Percentiles rank a stretch among this genome's conserved stretches.
phyloP scores from a whole-genome alignment of 78 protist genomes.

The Dictyostelium capitatum region DNA sequence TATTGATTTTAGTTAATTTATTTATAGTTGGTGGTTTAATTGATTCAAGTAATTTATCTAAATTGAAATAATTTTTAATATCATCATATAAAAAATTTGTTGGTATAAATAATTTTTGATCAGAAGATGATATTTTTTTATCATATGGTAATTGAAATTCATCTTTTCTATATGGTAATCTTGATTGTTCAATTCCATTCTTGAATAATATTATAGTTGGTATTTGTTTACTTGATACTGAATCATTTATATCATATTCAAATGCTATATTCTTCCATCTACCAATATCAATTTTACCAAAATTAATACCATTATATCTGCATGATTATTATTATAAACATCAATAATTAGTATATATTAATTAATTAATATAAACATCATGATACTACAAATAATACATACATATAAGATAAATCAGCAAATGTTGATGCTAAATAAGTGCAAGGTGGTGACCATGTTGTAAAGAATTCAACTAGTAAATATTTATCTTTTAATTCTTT shows the following conservation, averaged over 20 bases:
- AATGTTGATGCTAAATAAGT: conserved; percentile 43
- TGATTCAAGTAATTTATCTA: neutral
- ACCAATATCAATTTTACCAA: conserved; percentile 59
- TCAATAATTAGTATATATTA: neutral
- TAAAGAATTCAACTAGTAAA: conserved; percentile 20
- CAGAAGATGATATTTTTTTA: neutral
- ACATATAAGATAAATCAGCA: conserved; percentile 17
- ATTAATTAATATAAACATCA: neutral
- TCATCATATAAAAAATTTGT: neutral
- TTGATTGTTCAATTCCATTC: conserved; percentile 23
- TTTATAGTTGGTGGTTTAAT: neutral
- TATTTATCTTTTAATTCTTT: neutral
- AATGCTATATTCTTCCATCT: conserved; percentile 39
- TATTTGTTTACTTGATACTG: conserved; percentile 52
- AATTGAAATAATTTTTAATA: conserved; percentile 22
- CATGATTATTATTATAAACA: neutral
- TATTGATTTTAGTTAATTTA: neutral
- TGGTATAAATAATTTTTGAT: neutral
- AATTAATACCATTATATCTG: neutral
- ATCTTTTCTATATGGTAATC: conserved; percentile 38
- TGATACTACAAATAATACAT: neutral
- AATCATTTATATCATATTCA: conserved; percentile 32
- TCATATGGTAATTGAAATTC: conserved; percentile 14
- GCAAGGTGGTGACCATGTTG: conserved; percentile 68
- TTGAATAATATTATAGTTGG: conserved; percentile 48